These are phyloP conservation scores for Leucaena leucocephala DNA, from an alignment of 306 rosid species.

Conservation along the genomic window DNA sequence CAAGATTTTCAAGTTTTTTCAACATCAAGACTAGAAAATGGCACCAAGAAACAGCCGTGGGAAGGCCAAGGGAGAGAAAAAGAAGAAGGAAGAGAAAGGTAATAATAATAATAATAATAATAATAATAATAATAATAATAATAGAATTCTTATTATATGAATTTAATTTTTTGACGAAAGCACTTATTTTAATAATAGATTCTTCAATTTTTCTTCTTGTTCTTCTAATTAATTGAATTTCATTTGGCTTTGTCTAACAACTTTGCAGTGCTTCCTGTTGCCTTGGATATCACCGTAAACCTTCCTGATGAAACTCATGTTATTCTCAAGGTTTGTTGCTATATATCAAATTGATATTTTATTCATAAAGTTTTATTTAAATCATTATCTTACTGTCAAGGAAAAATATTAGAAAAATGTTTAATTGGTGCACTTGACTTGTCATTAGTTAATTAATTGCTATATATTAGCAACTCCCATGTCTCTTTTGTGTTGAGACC, in stretches of 20 bases:
- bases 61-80: conserved; percentile 85
- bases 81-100: conserved; percentile 96
- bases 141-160: no score
- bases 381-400: neutral
- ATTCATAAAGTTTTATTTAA: neutral
- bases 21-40: conserved; percentile 50
- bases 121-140: no score
- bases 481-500: conserved; percentile 16
- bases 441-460: neutral
- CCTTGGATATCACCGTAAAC: conserved; percentile 78
- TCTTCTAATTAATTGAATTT: neutral
- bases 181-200: no score
- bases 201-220: no score
- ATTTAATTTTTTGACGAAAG: no score
- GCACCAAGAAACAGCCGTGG: conserved; percentile 90
- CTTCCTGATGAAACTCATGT: conserved; percentile 79
- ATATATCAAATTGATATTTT: neutral
- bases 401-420: neutral
- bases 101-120: neutral
- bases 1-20: conserved; percentile 34
- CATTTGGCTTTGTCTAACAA: neutral
- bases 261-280: conserved; percentile 88
- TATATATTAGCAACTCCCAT: conserved; percentile 8
- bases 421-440: conserved; percentile 17
- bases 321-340: conserved; percentile 67